These are phyloP conservation scores for Alisma plantagoaquatica DNA, from an alignment of 106 monocot species.

Conservation along the genomic window DNA sequence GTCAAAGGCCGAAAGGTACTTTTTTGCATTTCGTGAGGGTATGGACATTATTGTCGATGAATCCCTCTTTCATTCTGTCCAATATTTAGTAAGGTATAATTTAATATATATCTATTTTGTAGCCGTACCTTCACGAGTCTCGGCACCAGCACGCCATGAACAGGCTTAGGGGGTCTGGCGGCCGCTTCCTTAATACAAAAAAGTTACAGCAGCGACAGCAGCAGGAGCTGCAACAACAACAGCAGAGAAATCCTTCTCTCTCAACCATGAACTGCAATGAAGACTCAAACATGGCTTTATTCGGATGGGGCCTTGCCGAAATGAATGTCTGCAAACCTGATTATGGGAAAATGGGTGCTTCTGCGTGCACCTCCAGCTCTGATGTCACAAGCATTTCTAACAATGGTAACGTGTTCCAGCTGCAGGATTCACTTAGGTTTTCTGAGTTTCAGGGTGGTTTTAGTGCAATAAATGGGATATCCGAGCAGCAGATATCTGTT, in stretches of 20 bases:
- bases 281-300: constrained; percentile 8
- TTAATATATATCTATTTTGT: background rate
- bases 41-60: too few species aligned
- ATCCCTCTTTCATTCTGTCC: too few species aligned
- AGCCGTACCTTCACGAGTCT: constrained; percentile 40
- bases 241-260: background rate
- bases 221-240: constrained; percentile 2
- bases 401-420: constrained; percentile 8
- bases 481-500: constrained; percentile 11
- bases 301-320: constrained; percentile 11
- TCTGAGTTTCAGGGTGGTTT: constrained; percentile 5
- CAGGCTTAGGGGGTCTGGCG: constrained; percentile 30
- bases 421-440: constrained; percentile 12
- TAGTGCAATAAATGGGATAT: constrained; percentile 3
- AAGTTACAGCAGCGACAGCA: constrained; percentile 6
- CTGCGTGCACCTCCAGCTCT: constrained; percentile 13
- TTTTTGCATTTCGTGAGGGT: too few species aligned
- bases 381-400: constrained; percentile 13
- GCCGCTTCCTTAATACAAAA: constrained; percentile 33
- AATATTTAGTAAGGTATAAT: too few species aligned
- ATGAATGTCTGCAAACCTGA: constrained; percentile 3
- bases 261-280: background rate
- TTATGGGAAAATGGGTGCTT: constrained; percentile 3
- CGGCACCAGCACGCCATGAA: constrained; percentile 33
- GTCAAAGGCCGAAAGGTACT: constrained; percentile 42